Base-by-base conservation (phyloP, 306 rosid species). In the Psophocarpus tetragonolobus region DNA sequence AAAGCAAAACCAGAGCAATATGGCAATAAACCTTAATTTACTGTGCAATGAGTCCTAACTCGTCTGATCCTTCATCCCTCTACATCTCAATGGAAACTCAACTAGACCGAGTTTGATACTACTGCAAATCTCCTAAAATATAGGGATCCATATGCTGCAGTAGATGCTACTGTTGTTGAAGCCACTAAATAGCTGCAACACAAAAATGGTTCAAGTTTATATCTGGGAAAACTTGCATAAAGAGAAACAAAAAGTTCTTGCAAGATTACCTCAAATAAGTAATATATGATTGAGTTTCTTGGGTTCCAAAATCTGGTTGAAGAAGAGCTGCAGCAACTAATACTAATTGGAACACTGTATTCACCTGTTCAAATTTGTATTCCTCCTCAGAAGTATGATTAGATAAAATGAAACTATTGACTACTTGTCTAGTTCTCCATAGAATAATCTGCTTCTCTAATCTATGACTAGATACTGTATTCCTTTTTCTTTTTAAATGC, bases 241-340 rank as follows among this genome's bases (percentile, higher is more conserved):
- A 38, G 82, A 50, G 58, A 4, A 64, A 51, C n/a, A 13, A 50
- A 26, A 80, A 15, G 78, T 45, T 48, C 27, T 26, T 38, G 30
- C 39, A 3, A 4, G 15, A 14, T 71, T 77, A 94, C 98, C 97
- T 92, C 80, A 90, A 80, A 83, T 81, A 89, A 50, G 90, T 84
- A 69, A 92, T 72, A 80, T 89, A 91, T 17, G 82, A 8, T 53
- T 86, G 84, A 13, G 96, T 92, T 68, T 91, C 97, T 38, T 27
- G 86, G 24, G 97, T 92, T 77, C 98, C 97, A 82, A 90, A 88
- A 36, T 92, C 97, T 1, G 98, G 98, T 81, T 92, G 97, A 64
- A 92, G 87, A 51, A 95, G 97, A 48, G 95, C 98, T 20, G 87
- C 93, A 38, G 89, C 93, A 13, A 95, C 97, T 73, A 95, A 84